phyloP scores from a whole-genome alignment of 352 stramenopile species.

The Phytophthora kernoviae region DNA sequence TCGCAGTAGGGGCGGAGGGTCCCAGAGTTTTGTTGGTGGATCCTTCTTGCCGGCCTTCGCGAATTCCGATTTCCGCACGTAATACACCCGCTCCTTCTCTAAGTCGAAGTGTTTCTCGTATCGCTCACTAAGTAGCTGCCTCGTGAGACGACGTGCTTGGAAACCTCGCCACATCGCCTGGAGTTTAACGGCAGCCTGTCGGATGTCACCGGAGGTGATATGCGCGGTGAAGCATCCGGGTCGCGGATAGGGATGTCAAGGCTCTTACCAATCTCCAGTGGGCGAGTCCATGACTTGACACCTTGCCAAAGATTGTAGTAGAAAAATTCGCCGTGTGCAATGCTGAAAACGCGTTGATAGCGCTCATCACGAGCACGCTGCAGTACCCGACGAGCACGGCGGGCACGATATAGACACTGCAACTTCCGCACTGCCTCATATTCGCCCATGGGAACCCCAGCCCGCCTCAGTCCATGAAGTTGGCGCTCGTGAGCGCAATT shows the following conservation, averaged over 20 bases:
- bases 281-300: conserved; percentile 54
- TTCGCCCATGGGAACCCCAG: conserved; percentile 51
- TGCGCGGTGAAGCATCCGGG: conserved; percentile 53
- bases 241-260: conserved; percentile 76
- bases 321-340: conserved; percentile 77
- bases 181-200: conserved; percentile 51
- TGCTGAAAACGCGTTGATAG: conserved; percentile 79
- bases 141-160: conserved; percentile 33
- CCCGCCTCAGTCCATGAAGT: conserved; percentile 53
- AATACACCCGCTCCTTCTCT: conserved; percentile 58
- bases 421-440: conserved; percentile 81
- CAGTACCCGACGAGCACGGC: conserved; percentile 50
- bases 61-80: conserved; percentile 28
- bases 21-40: conserved; percentile 26
- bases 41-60: conserved; percentile 18
- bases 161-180: conserved; percentile 46
- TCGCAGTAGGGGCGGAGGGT: conserved; percentile 42
- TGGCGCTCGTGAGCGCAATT: conserved; percentile 76
- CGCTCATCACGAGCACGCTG: conserved; percentile 61
- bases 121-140: conserved; percentile 26
- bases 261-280: conserved; percentile 38
- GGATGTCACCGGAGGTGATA: conserved; percentile 55
- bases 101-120: conserved; percentile 81
- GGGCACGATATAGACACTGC: conserved; percentile 68
- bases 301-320: conserved; percentile 76